A percentile compares a stretch with the other conserved stretches of the same genome.
Evolutionary conservation across 2,329 filamentous ascomycete genomes (phyloP).

Genomic region (Clarireedia sp.): DNA sequence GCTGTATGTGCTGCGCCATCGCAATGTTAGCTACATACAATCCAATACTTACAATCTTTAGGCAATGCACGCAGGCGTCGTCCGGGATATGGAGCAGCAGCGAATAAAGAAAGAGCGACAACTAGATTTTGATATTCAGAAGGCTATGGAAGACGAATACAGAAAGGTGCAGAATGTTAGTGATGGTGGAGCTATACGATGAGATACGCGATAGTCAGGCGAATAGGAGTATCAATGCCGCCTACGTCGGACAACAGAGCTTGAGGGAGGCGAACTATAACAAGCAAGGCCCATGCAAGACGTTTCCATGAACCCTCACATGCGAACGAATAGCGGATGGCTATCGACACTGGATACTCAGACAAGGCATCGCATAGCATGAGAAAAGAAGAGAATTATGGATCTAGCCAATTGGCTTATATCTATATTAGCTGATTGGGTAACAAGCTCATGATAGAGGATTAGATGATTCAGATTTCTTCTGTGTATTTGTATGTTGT

Average conservation of each 20-base stretch:
- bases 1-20: slow-evolving; percentile 47
- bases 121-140: slow-evolving; percentile 90
- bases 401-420: too few relatives aligned
- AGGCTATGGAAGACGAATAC: slow-evolving; percentile 78
- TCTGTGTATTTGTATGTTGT: slow-evolving; percentile 2
- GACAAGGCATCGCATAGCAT: too few relatives aligned
- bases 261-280: background rate
- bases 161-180: slow-evolving; percentile 77
- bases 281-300: too few relatives aligned
- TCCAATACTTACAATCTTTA: slow-evolving; percentile 29
- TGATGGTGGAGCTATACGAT: slow-evolving; percentile 29
- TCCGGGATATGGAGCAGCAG: slow-evolving; percentile 92
- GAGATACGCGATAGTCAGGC: background rate
- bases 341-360: too few relatives aligned
- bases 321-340: too few relatives aligned
- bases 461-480: background rate
- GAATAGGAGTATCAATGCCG: background rate
- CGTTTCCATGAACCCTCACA: too few relatives aligned
- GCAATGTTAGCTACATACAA: background rate
- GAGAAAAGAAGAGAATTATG: too few relatives aligned
- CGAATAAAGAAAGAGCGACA: slow-evolving; percentile 83
- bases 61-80: slow-evolving; percentile 93
- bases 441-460: too few relatives aligned
- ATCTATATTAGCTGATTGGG: too few relatives aligned
- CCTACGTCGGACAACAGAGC: background rate